Conservation (phyloP, 2,329 filamentous ascomycete species). For the Simplicillium aogashimaense region DNA sequence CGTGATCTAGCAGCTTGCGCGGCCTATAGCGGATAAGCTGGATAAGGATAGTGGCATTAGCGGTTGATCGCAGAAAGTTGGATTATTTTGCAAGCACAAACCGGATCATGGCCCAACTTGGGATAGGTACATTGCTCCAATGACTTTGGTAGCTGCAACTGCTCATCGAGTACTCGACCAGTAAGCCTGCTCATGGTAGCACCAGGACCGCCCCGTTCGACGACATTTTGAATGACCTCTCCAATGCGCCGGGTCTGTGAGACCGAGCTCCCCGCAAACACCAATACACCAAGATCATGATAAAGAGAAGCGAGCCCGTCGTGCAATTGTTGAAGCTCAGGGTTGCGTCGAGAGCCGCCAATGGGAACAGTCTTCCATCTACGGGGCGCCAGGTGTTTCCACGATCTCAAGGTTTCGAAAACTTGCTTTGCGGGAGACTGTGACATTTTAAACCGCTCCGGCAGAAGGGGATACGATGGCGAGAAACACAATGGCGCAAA, state of each 20-base stretch:
- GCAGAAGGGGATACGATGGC: not conserved
- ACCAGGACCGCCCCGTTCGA: conserved; percentile 9
- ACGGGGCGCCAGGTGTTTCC: not conserved
- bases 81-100: too few relatives aligned
- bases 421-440: not conserved
- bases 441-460: not conserved
- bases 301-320: conserved; percentile 10
- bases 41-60: too few relatives aligned
- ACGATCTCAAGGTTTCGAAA: not conserved
- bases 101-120: too few relatives aligned
- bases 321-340: not conserved
- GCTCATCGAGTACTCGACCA: not conserved
- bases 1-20: too few relatives aligned
- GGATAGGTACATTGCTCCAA: too few relatives aligned
- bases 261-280: conserved; percentile 15
- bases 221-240: conserved; percentile 9
- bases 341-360: not conserved
- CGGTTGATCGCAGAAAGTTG: too few relatives aligned
- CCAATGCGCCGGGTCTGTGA: conserved; percentile 13
- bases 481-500: not conserved
- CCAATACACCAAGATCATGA: conserved; percentile 20
- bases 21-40: too few relatives aligned
- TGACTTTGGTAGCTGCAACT: too few relatives aligned
- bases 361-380: not conserved
- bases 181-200: conserved; percentile 1